Percentiles rank a stretch among this genome's conserved stretches.
Evolutionary conservation across 2,329 filamentous ascomycete species (phyloP).

Genomic region (Colletotrichum orchidophilum): DNA sequence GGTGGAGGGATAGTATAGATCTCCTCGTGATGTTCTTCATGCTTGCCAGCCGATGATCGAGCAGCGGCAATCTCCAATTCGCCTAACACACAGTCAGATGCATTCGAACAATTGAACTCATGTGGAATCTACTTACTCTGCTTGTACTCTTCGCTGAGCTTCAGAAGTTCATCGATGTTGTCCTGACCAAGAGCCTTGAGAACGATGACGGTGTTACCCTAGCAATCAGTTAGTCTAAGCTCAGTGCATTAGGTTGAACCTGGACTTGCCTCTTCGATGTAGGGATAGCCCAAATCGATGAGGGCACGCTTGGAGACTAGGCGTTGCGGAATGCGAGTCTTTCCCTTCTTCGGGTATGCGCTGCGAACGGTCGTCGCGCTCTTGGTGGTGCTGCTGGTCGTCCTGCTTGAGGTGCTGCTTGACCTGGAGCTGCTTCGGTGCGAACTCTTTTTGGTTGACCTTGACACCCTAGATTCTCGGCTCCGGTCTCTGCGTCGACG

Average conservation of each 20-base stretch:
- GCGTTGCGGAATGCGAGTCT: conserved; percentile 85
- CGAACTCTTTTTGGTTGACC: conserved; percentile 49
- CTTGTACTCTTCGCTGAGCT: conserved; percentile 81
- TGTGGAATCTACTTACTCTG: conserved; percentile 55
- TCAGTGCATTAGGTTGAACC: background rate
- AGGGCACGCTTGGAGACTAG: conserved; percentile 84
- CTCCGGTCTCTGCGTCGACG: conserved; percentile 57
- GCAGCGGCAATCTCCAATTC: conserved; percentile 56
- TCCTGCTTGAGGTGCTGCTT: conserved; percentile 52
- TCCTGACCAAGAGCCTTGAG: conserved; percentile 87
- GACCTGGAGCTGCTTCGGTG: conserved; percentile 53
- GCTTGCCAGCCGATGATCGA: conserved; percentile 56
- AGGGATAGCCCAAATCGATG: conserved; percentile 86
- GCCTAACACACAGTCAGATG: conserved; percentile 40
- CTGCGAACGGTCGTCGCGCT: conserved; percentile 62
- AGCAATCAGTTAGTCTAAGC: background rate
- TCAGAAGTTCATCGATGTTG: conserved; percentile 90
- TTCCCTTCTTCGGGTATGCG: conserved; percentile 83
- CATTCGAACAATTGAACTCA: rapidly evolving
- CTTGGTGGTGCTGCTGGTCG: conserved; percentile 53
- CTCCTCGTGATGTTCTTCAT: conserved; percentile 60
- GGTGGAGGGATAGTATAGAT: conserved; percentile 45
- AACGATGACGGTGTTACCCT: conserved; percentile 85
- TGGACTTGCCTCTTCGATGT: conserved; percentile 78
- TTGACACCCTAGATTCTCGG: conserved; percentile 51